Evolutionary conservation across 2,329 filamentous ascomycete genomes (phyloP).

Genomic region (Calonectria hawksworthii): DNA sequence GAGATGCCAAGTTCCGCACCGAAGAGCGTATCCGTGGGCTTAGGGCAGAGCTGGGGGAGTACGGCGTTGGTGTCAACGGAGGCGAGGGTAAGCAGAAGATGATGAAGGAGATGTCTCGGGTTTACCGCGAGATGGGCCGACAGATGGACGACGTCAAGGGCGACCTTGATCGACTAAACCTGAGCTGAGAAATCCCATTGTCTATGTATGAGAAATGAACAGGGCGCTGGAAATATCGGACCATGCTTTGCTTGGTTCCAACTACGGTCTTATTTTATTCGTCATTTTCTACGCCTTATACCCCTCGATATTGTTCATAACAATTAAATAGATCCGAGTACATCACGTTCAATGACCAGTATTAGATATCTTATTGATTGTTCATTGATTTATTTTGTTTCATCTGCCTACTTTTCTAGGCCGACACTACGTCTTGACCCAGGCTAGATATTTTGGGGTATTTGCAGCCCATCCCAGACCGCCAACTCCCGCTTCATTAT

Average conservation of each 20-base stretch:
- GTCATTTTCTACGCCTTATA: conserved; percentile 16
- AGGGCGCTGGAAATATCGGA: background rate
- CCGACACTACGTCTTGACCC: conserved; percentile 27
- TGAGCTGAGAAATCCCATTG: conserved; percentile 28
- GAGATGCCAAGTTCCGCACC: conserved; percentile 61
- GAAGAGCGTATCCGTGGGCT: conserved; percentile 59
- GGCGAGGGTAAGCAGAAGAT: conserved; percentile 60
- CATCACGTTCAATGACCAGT: conserved; percentile 4
- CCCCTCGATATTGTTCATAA: background rate
- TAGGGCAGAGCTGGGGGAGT: conserved; percentile 61
- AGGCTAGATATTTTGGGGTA: conserved; percentile 44
- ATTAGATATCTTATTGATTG: conserved; percentile 38
- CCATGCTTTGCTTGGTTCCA: background rate
- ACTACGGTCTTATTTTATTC: background rate
- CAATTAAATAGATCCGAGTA: background rate
- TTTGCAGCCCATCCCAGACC: conserved; percentile 36
- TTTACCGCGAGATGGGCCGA: conserved; percentile 64
- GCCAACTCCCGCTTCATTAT: conserved; percentile 33
- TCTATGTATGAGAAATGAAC: conserved; percentile 1
- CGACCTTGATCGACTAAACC: conserved; percentile 58
- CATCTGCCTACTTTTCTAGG: conserved; percentile 30
- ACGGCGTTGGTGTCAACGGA: conserved; percentile 60
- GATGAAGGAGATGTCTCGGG: conserved; percentile 67
- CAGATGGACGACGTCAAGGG: conserved; percentile 64
- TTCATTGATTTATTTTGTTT: conserved; percentile 41